Evolutionary conservation across 495 filamentous ascomycete species (phyloP), one percentile per base, ranked within the genome.

Genomic region (Penicillium cinerascens): DNA sequence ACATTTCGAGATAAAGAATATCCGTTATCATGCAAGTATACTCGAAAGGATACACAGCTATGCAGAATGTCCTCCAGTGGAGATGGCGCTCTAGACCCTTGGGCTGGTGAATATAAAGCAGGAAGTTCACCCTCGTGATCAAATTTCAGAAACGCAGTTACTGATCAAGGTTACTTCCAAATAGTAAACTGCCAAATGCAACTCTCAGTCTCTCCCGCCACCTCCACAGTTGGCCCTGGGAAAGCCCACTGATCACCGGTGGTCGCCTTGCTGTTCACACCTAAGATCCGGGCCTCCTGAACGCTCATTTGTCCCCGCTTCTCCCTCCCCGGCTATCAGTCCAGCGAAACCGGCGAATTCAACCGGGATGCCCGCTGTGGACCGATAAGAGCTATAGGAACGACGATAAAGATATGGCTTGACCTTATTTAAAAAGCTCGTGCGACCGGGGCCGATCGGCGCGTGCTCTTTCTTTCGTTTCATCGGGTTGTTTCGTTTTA

Each of bases 381-480:
- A 22, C 33, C 38, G 60, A 63, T 63, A 60, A 60, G 51, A 56
- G 49, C 49, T 61, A 43, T 40, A 51, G 25, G 37, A 29, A 26
- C 33, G 36, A 55, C 37, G 41, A 47, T 47, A 17, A 18, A 44
- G 42, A 46, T 50, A 43, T 47, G 41, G 37, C 5, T 41, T 50
- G 20, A 16, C 11, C 33, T 33, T 47, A 39, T n/a, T 59, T 59
- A 47, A 18, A 11, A 18, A 36, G n/a, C 15, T 23, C 16, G 3
- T 22, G 45, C 44, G 44, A 40, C 46, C 51, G 38, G 17, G 11
- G 16, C 15, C 23, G 8, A 20, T 17, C 25, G 18, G 13, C 20
- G 42, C 18, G 35, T 13, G 21, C 17, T 20, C 37, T 13, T 13
- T 35, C 7, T 22, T 33, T n/a, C 11, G 10, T 20, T 23, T 23